Conservation (phyloP, 352 stramenopile genomes). For the Pythium apleroticum region DNA sequence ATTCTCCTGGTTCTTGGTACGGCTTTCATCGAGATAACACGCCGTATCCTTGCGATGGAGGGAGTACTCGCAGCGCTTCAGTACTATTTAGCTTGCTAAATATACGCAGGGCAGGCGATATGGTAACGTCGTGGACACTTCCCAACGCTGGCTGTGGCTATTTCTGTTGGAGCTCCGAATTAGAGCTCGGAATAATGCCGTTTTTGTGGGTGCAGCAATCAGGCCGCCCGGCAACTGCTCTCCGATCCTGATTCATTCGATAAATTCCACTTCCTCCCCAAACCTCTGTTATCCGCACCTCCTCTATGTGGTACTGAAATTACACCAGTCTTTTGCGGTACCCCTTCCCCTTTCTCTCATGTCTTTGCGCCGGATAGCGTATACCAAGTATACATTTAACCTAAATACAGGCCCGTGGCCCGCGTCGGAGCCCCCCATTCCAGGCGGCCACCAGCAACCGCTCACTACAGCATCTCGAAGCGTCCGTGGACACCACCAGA, state of each 20-base stretch:
- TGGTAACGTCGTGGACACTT: too few species aligned
- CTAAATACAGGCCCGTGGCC: background rate
- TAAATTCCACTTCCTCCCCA: background rate
- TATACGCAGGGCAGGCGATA: too few species aligned
- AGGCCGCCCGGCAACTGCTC: background rate
- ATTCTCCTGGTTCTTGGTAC: too few species aligned
- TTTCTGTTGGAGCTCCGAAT: too few species aligned
- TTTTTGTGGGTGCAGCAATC: background rate
- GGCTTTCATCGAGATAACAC: too few species aligned
- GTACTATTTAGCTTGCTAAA: too few species aligned
- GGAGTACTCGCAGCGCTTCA: too few species aligned
- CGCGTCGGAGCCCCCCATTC: slow-evolving; percentile 14
- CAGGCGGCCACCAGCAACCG: slow-evolving; percentile 4
- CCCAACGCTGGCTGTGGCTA: too few species aligned
- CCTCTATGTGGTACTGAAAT: background rate
- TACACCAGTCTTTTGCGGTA: background rate
- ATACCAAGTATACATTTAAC: slow-evolving; percentile 6
- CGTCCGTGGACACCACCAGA: slow-evolving; percentile 8
- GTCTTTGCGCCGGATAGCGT: background rate
- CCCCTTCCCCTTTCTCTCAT: background rate
- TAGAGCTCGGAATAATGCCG: too few species aligned
- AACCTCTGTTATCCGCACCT: background rate
- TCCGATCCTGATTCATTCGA: slow-evolving; percentile 3
- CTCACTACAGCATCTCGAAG: slow-evolving; percentile 1
- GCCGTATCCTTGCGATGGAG: too few species aligned